These are phyloP conservation scores for Tylopilus intermedius DNA, from an alignment of 768 basidiomycete species.

Conservation along the genomic window DNA sequence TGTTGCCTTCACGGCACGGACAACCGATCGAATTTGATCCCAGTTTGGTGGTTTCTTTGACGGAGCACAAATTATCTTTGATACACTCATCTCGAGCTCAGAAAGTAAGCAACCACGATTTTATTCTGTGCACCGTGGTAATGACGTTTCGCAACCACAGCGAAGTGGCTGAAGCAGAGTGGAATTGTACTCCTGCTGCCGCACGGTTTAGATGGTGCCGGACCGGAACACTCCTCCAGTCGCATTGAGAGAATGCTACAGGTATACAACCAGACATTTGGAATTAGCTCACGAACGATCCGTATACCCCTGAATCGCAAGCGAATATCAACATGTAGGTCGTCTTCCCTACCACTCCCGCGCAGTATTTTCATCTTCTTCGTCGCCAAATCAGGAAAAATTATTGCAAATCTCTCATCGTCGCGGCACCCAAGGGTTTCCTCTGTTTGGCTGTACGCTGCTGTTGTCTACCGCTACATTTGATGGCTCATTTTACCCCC, in stretches of 20 bases:
- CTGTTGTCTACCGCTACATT: neutral
- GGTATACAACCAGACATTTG: slow-evolving; percentile 35
- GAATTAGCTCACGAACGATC: slow-evolving; percentile 73
- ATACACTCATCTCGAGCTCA: slow-evolving; percentile 80
- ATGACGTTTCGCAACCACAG: slow-evolving; percentile 32
- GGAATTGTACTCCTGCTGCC: slow-evolving; percentile 82
- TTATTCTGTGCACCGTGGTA: neutral
- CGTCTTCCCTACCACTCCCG: slow-evolving; percentile 81
- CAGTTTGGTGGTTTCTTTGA: slow-evolving; percentile 94
- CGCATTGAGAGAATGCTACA: slow-evolving; percentile 90
- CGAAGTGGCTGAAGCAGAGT: slow-evolving; percentile 92
- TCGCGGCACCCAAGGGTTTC: slow-evolving; percentile 82
- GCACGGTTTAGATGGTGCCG: slow-evolving; percentile 88
- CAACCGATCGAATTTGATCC: neutral
- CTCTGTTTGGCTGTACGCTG: slow-evolving; percentile 65
- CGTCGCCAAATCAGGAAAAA: slow-evolving; percentile 80
- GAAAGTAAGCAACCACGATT: slow-evolving; percentile 53
- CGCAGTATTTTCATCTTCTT: slow-evolving; percentile 92
- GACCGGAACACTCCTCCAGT: slow-evolving; percentile 89
- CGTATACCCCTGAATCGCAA: slow-evolving; percentile 31
- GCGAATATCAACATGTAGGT: slow-evolving; percentile 79
- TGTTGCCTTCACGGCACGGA: neutral
- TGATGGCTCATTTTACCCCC: neutral
- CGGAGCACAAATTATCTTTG: slow-evolving; percentile 82
- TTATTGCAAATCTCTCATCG: slow-evolving; percentile 80